Percentiles rank a stretch among this genome's conserved stretches.
Evolutionary conservation across 441 rosid genomes (phyloP).

Genomic region (Manihot esculenta): DNA sequence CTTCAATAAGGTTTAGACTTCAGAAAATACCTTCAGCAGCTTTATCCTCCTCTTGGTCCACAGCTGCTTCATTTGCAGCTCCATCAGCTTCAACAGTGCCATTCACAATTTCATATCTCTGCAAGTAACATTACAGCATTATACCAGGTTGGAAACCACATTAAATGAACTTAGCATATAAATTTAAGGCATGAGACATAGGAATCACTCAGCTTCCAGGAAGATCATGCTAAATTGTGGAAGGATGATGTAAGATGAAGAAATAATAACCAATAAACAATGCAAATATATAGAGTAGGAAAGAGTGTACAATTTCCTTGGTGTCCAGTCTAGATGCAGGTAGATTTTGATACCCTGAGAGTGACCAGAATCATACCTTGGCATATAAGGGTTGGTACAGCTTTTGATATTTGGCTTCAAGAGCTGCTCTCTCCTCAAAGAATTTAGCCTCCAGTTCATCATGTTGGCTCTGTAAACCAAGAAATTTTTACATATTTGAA

Average conservation of each 20-base stretch:
- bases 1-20: background rate
- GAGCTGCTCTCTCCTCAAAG: constrained; percentile 82
- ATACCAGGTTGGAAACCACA: constrained; percentile 7
- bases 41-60: constrained; percentile 53
- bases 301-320: too few species aligned
- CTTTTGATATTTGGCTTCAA: constrained; percentile 81
- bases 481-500: background rate
- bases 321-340: background rate
- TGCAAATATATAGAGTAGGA: too few species aligned
- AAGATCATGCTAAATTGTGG: background rate
- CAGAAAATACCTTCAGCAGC: constrained; percentile 49
- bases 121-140: constrained; percentile 17
- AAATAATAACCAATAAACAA: too few species aligned
- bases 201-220: background rate
- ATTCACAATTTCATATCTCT: constrained; percentile 80
- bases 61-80: constrained; percentile 36
- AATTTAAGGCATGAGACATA: background rate
- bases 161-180: background rate
- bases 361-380: constrained; percentile 45
- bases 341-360: background rate
- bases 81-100: constrained; percentile 69
- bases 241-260: too few species aligned
- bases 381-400: constrained; percentile 70
- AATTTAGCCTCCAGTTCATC: constrained; percentile 84
- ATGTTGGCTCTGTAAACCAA: constrained; percentile 55